phyloP scores from a whole-genome alignment of 352 stramenopile species.

The Globisporangium middletonii region DNA sequence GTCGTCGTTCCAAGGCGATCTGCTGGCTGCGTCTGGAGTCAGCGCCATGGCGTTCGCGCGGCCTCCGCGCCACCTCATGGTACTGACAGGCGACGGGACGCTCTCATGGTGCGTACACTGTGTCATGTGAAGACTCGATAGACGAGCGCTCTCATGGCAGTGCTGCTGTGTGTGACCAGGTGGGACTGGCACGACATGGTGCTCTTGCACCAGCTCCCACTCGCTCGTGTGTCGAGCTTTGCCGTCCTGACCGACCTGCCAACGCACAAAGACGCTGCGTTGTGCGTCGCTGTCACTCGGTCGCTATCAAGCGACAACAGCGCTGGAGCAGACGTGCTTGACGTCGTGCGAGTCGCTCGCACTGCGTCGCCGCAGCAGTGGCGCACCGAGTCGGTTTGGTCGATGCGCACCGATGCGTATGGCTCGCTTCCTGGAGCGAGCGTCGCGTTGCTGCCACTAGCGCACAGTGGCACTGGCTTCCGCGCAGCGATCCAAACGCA shows the following conservation, averaged over 20 bases:
- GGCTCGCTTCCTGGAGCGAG: neutral
- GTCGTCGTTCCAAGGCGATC: neutral
- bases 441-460: neutral
- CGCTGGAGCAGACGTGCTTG: neutral
- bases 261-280: neutral
- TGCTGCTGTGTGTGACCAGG: constrained; percentile 9
- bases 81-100: neutral
- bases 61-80: neutral
- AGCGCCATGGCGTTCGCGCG: constrained; percentile 1
- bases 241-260: neutral
- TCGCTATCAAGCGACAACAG: neutral
- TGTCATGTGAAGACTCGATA: neutral
- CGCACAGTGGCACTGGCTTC: neutral
- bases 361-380: neutral
- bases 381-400: neutral
- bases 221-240: constrained; percentile 19
- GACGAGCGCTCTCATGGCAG: too few species aligned
- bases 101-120: constrained; percentile 1
- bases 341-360: constrained; percentile 8
- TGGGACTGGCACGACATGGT: constrained; percentile 32
- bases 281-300: constrained; percentile 4
- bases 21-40: neutral
- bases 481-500: neutral
- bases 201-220: constrained; percentile 14
- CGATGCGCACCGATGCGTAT: neutral